Evolutionary conservation across 257 asterid genomes (phyloP).

Genomic region (Solanum sejunctum): DNA sequence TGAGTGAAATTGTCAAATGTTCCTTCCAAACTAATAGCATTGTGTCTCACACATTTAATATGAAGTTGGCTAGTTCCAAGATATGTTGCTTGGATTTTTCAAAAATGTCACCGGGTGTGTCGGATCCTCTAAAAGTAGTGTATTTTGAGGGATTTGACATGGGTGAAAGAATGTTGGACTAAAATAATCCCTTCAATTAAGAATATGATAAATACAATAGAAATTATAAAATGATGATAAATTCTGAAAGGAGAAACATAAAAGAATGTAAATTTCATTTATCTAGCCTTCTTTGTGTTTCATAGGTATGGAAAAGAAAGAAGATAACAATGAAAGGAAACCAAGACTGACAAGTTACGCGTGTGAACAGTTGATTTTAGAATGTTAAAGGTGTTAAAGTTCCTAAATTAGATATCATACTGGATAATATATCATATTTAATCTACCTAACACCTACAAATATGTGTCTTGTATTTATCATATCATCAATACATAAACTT

Average conservation of each 20-base stretch:
- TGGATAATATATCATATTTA: neutral
- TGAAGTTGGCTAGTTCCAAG: neutral
- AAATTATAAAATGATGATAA: neutral
- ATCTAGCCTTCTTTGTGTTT: neutral
- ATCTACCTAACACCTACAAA: neutral
- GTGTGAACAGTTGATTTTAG: neutral
- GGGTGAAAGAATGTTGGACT: neutral
- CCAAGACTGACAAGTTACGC: neutral
- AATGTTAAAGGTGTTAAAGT: neutral
- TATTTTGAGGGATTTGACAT: neutral
- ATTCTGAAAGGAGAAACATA: neutral
- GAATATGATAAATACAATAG: neutral
- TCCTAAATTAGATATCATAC: neutral
- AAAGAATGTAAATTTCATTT: neutral
- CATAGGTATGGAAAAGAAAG: neutral
- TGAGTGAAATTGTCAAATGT: neutral
- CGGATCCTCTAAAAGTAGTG: neutral
- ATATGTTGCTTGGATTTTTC: neutral
- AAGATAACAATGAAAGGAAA: neutral
- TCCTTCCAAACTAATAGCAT: neutral
- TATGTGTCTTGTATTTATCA: neutral
- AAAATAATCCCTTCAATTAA: neutral
- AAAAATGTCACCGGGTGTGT: neutral
- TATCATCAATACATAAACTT: neutral
- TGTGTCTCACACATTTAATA: neutral